Percentiles rank a stretch among this genome's conserved stretches.
phyloP scores from a whole-genome alignment of 2,329 filamentous ascomycete genomes.

The Cadophora luteo-olivacea region DNA sequence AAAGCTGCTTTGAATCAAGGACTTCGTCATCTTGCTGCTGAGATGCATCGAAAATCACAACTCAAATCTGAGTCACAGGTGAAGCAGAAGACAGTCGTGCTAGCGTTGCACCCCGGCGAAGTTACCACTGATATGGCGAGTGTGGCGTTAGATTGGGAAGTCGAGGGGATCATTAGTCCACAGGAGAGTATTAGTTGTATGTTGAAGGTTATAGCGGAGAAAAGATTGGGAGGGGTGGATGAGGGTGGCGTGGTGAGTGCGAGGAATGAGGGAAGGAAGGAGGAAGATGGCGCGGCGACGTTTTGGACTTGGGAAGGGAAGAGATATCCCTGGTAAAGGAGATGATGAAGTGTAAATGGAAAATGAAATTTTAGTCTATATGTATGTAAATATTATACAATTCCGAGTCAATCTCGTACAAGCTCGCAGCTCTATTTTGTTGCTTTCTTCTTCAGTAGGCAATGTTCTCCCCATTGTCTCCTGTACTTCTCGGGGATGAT shows the following conservation, averaged over 20 bases:
- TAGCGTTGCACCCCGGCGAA: constrained; percentile 64
- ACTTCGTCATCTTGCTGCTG: constrained; percentile 60
- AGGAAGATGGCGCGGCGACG: constrained; percentile 31
- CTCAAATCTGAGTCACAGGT: neutral
- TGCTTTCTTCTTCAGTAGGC: constrained; percentile 70
- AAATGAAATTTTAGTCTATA: neutral
- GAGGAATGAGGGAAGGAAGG: constrained; percentile 13
- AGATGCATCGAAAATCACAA: constrained; percentile 52
- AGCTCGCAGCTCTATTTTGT: constrained; percentile 19
- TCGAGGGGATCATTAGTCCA: constrained; percentile 29
- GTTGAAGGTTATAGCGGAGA: constrained; percentile 33
- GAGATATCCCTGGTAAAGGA: constrained; percentile 33
- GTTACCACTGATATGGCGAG: constrained; percentile 52
- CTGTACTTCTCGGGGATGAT: constrained; percentile 73
- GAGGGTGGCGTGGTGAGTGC: constrained; percentile 23
- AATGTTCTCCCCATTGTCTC: constrained; percentile 88
- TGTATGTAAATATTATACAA: constrained; percentile 1
- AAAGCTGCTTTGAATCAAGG: constrained; percentile 65
- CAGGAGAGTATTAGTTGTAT: constrained; percentile 34
- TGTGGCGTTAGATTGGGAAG: constrained; percentile 41
- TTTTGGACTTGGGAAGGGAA: constrained; percentile 39
- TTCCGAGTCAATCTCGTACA: constrained; percentile 19
- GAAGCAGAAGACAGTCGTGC: constrained; percentile 45
- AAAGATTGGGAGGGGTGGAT: constrained; percentile 31
- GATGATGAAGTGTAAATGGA: neutral